Evolutionary conservation across 768 basidiomycete genomes (phyloP).

Genomic region (Kwoniella mangroviensis): DNA sequence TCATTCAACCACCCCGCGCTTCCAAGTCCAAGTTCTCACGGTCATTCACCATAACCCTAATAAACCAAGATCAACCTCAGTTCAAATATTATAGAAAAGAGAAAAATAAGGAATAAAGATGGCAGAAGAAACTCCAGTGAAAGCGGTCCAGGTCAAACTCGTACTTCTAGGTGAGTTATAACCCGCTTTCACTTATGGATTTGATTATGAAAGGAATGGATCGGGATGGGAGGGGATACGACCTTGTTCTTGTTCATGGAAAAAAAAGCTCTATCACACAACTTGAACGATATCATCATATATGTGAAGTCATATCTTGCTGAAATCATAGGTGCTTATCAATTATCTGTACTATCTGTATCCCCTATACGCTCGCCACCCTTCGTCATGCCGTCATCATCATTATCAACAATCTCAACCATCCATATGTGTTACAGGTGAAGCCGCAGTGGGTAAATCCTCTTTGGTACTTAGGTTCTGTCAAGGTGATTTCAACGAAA

Average conservation of each 20-base stretch:
- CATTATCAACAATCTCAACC: neutral
- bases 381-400: neutral
- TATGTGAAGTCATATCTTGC: too few species aligned
- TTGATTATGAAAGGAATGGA: neutral
- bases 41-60: neutral
- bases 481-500: constrained; percentile 96
- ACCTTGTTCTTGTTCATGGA: neutral
- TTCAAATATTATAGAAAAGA: too few species aligned
- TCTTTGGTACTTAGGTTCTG: constrained; percentile 98
- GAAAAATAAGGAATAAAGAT: constrained; percentile 15
- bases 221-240: neutral
- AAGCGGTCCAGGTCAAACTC: constrained; percentile 96
- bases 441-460: constrained; percentile 98
- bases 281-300: neutral
- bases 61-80: too few species aligned
- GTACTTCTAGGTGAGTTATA: constrained; percentile 79
- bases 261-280: neutral
- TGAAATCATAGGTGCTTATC: too few species aligned
- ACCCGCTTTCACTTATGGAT: neutral
- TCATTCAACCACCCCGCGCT: neutral
- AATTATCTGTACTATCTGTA: neutral
- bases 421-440: constrained; percentile 64
- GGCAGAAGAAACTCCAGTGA: constrained; percentile 58
- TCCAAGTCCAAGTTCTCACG: neutral
- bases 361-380: neutral